Evolutionary conservation across 2,329 filamentous ascomycete genomes (phyloP).

Genomic region (Penicillium olsonii): DNA sequence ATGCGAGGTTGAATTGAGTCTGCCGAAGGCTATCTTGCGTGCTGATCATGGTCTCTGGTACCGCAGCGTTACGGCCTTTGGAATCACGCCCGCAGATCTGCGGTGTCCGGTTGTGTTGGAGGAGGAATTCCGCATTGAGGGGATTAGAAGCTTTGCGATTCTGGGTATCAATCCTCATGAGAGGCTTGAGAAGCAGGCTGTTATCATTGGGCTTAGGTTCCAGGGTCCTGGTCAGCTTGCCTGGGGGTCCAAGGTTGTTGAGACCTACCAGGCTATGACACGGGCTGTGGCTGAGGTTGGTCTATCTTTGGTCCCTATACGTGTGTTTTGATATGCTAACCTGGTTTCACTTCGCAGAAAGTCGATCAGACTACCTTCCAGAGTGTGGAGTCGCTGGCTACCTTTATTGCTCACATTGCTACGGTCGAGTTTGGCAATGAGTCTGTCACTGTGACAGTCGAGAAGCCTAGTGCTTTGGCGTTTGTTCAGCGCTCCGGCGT

Average conservation of each 20-base stretch:
- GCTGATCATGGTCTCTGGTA: constrained; percentile 46
- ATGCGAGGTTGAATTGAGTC: constrained; percentile 41
- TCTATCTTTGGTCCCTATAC: constrained; percentile 5
- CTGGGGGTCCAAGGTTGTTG: constrained; percentile 36
- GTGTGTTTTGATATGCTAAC: constrained; percentile 12
- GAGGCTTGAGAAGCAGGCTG: constrained; percentile 52
- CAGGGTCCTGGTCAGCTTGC: constrained; percentile 34
- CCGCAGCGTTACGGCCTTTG: constrained; percentile 37
- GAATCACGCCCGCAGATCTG: constrained; percentile 29
- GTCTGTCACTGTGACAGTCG: constrained; percentile 49
- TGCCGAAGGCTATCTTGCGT: constrained; percentile 49
- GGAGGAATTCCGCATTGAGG: constrained; percentile 45
- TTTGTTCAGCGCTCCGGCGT: constrained; percentile 52
- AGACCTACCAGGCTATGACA: constrained; percentile 43
- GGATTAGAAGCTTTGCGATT: constrained; percentile 48
- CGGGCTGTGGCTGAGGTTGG: constrained; percentile 42
- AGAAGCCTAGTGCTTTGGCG: constrained; percentile 54
- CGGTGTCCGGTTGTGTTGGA: constrained; percentile 33
- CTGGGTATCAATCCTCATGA: constrained; percentile 57
- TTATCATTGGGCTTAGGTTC: constrained; percentile 45
- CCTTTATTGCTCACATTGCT: constrained; percentile 48
- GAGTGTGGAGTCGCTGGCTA: constrained; percentile 54
- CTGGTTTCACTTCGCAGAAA: constrained; percentile 27
- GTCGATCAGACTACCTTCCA: constrained; percentile 52
- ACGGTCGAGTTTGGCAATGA: constrained; percentile 49